Conservation (phyloP, 495 filamentous ascomycete genomes). For the Daldinia concentrica region DNA sequence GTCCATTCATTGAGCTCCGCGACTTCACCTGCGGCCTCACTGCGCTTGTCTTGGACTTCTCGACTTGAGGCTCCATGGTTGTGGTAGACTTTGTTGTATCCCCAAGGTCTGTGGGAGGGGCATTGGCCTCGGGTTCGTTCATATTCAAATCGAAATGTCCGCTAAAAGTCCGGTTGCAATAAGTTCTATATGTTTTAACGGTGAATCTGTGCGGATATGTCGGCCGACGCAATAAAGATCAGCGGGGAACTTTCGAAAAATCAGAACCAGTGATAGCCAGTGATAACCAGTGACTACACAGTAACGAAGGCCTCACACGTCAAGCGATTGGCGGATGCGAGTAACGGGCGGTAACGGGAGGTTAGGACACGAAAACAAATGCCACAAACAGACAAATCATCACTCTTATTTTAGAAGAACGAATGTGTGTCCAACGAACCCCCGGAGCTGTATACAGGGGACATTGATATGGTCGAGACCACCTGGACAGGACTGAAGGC, state of each 20-base stretch:
- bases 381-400: conserved; percentile 23
- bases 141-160: conserved; percentile 30
- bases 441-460: conserved; percentile 19
- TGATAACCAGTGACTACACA: conserved; percentile 7
- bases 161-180: conserved; percentile 3
- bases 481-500: conserved; percentile 13
- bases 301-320: conserved; percentile 31
- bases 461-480: conserved; percentile 27
- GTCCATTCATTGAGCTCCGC: conserved; percentile 56
- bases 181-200: background rate
- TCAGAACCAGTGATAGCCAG: conserved; percentile 15
- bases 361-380: conserved; percentile 10
- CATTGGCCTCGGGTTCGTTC: conserved; percentile 29
- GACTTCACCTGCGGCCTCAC: conserved; percentile 46
- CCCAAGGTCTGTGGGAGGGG: conserved; percentile 21
- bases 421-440: conserved; percentile 35
- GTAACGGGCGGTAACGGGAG: background rate
- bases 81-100: conserved; percentile 17
- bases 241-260: conserved; percentile 14
- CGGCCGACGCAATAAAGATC: conserved; percentile 20
- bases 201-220: conserved; percentile 24
- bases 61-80: conserved; percentile 33
- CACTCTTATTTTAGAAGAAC: conserved; percentile 28
- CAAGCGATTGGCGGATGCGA: background rate
- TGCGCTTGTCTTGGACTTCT: conserved; percentile 38